Percentiles rank a stretch among this genome's conserved stretches.
Conservation (phyloP, 176 grass and related monocot genomes). For the Carex parvula region DNA sequence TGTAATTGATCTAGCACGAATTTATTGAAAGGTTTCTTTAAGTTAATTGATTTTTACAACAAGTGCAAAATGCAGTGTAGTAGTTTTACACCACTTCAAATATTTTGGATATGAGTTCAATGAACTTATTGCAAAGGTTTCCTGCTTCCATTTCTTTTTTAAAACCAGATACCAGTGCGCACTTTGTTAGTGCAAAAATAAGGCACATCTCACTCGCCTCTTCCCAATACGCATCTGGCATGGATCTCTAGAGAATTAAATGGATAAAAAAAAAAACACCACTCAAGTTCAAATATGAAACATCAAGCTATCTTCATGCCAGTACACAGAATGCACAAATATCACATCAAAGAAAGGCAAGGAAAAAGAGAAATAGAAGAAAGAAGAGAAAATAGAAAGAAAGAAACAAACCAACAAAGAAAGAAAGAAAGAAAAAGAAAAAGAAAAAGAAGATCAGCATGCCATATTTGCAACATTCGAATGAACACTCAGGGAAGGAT, state of each 20-base stretch:
- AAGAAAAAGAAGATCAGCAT: neutral
- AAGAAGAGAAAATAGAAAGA: neutral
- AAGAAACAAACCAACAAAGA: neutral
- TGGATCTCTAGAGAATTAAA: neutral
- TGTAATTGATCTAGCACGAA: neutral
- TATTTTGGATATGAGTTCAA: neutral
- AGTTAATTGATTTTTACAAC: neutral
- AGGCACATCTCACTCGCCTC: neutral
- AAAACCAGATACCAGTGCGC: neutral
- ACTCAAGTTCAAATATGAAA: neutral
- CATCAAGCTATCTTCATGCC: neutral
- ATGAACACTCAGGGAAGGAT: conserved; percentile 32
- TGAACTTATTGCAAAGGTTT: neutral
- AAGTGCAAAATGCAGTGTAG: neutral
- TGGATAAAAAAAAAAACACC: neutral
- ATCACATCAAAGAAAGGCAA: neutral
- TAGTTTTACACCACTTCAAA: neutral
- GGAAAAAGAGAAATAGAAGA: neutral
- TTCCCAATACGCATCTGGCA: neutral
- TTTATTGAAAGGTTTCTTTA: too few species aligned
- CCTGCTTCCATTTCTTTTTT: neutral
- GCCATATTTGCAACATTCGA: conserved; percentile 28
- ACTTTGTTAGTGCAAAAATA: neutral
- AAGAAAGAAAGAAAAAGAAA: neutral
- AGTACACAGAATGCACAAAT: conserved; percentile 14